Conservation (phyloP, 345 rosid genomes). For the Brassica napus region DNA sequence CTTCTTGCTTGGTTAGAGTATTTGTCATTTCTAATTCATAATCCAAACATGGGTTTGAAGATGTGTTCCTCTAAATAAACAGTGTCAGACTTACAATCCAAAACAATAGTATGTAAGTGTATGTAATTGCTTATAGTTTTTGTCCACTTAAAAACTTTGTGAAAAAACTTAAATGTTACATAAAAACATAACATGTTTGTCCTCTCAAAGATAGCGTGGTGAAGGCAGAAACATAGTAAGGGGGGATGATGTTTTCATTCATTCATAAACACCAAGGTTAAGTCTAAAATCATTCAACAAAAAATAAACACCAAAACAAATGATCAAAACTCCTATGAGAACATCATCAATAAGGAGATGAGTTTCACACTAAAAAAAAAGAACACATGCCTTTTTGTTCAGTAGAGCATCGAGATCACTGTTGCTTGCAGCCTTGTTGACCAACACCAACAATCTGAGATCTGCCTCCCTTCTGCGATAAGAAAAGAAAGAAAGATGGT, state of each 20-base stretch:
- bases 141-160: not conserved
- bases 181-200: not conserved
- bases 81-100: not conserved
- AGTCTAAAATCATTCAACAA: not conserved
- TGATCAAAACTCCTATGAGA: conserved; percentile 23
- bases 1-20: not conserved
- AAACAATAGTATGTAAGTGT: not conserved
- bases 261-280: conserved; percentile 18
- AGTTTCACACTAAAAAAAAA: not conserved
- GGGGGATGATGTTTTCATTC: not conserved
- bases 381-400: not conserved
- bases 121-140: not conserved
- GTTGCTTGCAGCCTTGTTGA: conserved; percentile 87
- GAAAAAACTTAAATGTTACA: no score
- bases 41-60: not conserved
- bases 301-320: conserved; percentile 24
- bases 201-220: not conserved
- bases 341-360: conserved; percentile 13
- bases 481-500: not conserved
- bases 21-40: not conserved
- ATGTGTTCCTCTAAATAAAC: not conserved
- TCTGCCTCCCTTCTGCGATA: conserved; percentile 56
- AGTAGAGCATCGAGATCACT: conserved; percentile 40
- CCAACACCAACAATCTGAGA: conserved; percentile 42
- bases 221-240: not conserved